A percentile compares a stretch with the other conserved stretches of the same genome.
Conservation (phyloP, 192 early-diverging fungal genomes). For the Chytriomyces sp. region DNA sequence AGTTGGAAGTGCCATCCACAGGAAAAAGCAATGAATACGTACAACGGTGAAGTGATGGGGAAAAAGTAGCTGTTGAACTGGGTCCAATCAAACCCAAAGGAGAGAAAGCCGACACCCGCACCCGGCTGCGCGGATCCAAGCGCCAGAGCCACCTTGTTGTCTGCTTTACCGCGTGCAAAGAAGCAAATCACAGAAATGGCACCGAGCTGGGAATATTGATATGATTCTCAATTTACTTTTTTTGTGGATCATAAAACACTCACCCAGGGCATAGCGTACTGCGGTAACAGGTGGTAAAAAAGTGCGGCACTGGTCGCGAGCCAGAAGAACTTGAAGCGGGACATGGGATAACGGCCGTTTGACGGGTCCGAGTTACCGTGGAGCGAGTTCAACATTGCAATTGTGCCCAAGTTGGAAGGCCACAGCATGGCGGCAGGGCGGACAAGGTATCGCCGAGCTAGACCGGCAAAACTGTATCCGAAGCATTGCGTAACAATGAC, state of each 20-base stretch:
- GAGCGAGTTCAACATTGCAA: no score
- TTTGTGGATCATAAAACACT: no score
- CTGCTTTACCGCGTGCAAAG: neutral
- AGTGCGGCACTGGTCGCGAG: constrained; percentile 13
- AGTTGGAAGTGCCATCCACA: no score
- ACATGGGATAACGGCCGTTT: constrained; percentile 9
- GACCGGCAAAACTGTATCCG: no score
- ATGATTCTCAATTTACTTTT: no score
- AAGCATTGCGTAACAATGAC: no score
- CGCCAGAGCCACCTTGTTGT: neutral
- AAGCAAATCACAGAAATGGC: no score
- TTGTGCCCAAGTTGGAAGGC: no score
- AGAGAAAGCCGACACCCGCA: constrained; percentile 20
- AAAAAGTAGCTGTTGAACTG: no score
- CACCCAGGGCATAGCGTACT: constrained; percentile 26
- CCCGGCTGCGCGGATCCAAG: constrained; percentile 26
- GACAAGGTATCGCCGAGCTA: no score
- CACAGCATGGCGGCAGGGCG: no score
- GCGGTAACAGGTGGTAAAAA: constrained; percentile 31
- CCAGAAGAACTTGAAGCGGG: constrained; percentile 32
- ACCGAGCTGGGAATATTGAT: constrained; percentile 34
- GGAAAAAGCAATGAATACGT: constrained; percentile 3
- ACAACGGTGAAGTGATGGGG: no score
- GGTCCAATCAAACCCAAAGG: constrained; percentile 20
- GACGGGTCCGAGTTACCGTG: neutral